A percentile compares a stretch with the other conserved stretches of the same genome.
Conservation (phyloP, 2,329 filamentous ascomycete genomes). For the Colletotrichum karsti region DNA sequence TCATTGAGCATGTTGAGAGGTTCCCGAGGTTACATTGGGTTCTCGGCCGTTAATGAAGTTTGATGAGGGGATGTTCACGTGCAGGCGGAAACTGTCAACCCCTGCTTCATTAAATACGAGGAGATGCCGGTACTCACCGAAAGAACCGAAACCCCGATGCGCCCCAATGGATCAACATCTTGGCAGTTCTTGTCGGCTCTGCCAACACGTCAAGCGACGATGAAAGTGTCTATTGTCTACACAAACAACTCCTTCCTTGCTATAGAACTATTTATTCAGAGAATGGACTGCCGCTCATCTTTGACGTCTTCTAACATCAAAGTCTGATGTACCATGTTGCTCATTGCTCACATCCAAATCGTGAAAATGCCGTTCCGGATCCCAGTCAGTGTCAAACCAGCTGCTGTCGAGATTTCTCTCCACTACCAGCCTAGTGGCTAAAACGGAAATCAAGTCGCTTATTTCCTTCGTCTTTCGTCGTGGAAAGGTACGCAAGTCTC, state of each 20-base stretch:
- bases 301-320: too few species aligned
- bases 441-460: constrained; percentile 54
- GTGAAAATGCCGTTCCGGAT: too few species aligned
- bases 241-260: too few species aligned
- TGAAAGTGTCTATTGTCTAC: too few species aligned
- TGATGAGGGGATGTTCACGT: background rate
- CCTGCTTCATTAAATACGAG: background rate
- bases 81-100: background rate
- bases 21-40: background rate
- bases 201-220: too few species aligned
- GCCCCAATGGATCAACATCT: background rate
- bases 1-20: background rate
- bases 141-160: background rate
- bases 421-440: background rate
- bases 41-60: background rate
- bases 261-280: too few species aligned
- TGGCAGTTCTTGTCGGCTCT: too few species aligned
- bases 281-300: too few species aligned
- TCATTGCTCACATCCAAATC: too few species aligned
- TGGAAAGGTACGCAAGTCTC: constrained; percentile 40
- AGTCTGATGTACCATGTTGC: too few species aligned
- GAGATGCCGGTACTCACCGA: background rate
- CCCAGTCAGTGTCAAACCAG: too few species aligned
- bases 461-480: constrained; percentile 53
- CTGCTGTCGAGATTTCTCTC: too few species aligned